Evolutionary conservation across 73 alveolate genomes (phyloP).

Genomic region (Tetrahymena borealis): DNA sequence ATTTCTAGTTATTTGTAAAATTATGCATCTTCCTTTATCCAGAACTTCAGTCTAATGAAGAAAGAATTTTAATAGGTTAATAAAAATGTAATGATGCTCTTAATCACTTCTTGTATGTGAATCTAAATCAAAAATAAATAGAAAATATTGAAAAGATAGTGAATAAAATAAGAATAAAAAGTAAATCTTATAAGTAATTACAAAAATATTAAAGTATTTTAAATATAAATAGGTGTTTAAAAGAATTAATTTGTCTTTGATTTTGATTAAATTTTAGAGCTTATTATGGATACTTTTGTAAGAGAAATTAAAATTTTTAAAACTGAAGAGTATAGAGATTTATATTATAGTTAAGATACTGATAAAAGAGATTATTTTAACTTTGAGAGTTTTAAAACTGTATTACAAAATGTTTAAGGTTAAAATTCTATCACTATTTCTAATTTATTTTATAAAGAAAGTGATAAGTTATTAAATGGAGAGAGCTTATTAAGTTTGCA

Average conservation of each 20-base stretch:
- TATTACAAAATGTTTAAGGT: background rate
- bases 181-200: background rate
- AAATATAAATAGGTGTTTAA: background rate
- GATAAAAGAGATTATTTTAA: background rate
- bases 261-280: background rate
- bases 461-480: background rate
- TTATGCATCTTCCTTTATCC: background rate
- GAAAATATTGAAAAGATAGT: background rate
- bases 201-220: background rate
- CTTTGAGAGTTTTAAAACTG: background rate
- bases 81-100: background rate
- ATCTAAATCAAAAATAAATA: background rate
- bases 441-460: background rate
- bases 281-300: background rate
- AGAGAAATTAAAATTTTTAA: background rate
- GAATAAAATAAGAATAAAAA: background rate
- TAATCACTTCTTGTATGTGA: background rate
- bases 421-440: background rate
- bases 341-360: background rate
- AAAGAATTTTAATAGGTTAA: background rate
- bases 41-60: background rate
- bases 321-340: background rate
- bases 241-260: background rate
- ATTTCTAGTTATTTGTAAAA: background rate
- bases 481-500: background rate